phyloP scores from a whole-genome alignment of 164 flowering plant genomes.

The Macadamia tetraphylla region DNA sequence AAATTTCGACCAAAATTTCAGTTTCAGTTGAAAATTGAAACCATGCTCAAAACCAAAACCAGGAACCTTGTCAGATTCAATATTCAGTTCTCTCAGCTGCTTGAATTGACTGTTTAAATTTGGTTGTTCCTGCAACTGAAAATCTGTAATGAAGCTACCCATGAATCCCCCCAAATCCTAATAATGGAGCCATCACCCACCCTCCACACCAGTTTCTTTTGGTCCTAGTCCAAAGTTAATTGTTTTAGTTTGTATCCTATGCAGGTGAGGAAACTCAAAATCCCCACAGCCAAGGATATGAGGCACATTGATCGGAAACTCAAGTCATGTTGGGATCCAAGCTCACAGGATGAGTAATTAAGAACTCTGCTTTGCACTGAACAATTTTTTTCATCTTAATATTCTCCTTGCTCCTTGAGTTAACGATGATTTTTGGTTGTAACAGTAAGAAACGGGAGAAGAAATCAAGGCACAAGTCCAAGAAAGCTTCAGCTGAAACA shows the following conservation, averaged over 20 bases:
- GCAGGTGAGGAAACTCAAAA: slow-evolving; percentile 53
- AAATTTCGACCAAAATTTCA: too few species aligned
- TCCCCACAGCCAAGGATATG: slow-evolving; percentile 77
- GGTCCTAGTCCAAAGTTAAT: neutral
- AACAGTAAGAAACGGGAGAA: slow-evolving; percentile 48
- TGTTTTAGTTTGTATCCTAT: neutral
- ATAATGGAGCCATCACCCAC: too few species aligned
- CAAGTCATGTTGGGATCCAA: slow-evolving; percentile 74
- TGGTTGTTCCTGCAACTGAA: too few species aligned
- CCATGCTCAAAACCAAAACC: too few species aligned
- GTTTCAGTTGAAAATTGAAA: too few species aligned
- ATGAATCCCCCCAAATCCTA: too few species aligned
- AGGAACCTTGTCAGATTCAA: too few species aligned
- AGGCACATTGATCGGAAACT: slow-evolving; percentile 90
- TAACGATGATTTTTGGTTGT: neutral
- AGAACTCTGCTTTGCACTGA: neutral
- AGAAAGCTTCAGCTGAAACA: slow-evolving; percentile 28
- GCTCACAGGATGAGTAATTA: slow-evolving; percentile 79
- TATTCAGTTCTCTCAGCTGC: too few species aligned
- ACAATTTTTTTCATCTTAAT: neutral
- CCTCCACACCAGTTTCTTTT: too few species aligned
- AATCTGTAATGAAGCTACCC: too few species aligned
- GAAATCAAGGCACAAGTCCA: slow-evolving; percentile 58
- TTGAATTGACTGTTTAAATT: too few species aligned
- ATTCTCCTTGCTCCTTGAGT: neutral